A percentile compares a stretch with the other conserved stretches of the same genome.
phyloP scores from a whole-genome alignment of 768 basidiomycete species.

The Pholiota molesta region DNA sequence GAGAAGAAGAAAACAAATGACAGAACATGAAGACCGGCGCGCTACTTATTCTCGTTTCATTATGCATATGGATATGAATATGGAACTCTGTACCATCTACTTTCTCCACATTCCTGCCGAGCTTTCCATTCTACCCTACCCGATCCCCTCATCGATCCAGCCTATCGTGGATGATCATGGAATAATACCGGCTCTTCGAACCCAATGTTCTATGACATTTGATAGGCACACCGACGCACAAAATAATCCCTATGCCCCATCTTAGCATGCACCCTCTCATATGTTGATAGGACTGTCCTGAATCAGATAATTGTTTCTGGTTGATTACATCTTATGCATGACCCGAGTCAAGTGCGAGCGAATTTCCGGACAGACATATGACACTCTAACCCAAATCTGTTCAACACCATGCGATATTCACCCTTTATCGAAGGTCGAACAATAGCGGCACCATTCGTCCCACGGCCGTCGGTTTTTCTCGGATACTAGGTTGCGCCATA shows the following conservation, averaged over 20 bases:
- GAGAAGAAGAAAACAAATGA: conserved; percentile 1
- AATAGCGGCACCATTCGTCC: not conserved
- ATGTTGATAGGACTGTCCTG: conserved; percentile 6
- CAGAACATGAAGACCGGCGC: not conserved
- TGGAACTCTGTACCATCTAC: conserved; percentile 10
- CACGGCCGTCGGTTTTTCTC: conserved; percentile 5
- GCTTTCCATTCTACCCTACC: not conserved
- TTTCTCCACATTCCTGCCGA: not conserved
- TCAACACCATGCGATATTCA: not conserved
- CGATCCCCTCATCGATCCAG: not conserved
- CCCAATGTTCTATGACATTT: not conserved
- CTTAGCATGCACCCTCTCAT: conserved; percentile 3
- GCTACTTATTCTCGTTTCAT: conserved; percentile 8
- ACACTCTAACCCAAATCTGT: not conserved
- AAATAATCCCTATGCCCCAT: conserved; percentile 3
- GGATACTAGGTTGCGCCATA: not conserved
- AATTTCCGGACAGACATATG: not conserved
- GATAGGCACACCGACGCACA: not conserved
- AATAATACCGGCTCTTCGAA: not conserved
- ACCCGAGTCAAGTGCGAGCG: not conserved
- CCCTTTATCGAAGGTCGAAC: not conserved
- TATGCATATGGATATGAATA: conserved; percentile 8
- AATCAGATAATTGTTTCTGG: conserved; percentile 4
- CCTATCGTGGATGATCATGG: conserved; percentile 1
- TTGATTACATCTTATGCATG: not conserved